Evolutionary conservation across 805 yeast genomes (phyloP), one percentile per base, ranked within the genome.

Genomic region (Saccharomyces kudriavzevii): DNA sequence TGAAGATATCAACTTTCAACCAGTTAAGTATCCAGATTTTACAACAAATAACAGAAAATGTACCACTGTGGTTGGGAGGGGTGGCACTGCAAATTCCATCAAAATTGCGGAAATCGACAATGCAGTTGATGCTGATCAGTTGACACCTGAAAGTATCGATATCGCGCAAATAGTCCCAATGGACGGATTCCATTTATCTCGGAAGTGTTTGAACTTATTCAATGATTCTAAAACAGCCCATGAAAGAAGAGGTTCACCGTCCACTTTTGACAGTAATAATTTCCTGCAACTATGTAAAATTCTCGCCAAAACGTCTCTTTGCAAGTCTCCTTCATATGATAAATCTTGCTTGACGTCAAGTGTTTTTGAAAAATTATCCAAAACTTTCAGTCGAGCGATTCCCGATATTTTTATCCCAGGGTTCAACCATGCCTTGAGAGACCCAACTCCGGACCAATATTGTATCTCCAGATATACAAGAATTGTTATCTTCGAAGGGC

Each of bases 131-230:
- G 20, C 26, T 4, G 49, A 48, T 9, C 47, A 49, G 1, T 67
- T 72, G 13, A 52, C 54, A 3, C 43, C 8, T 13, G 11, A 29
- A 9, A n/a, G 17, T 17, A 22, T 51, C 14, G 26, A 55, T 25
- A 60, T 66, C 58, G 82, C 83, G 1, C 74, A 75, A 56, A 73
- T 75, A 20, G 63, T 85, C 1, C 84, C 87, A 9, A 84, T 85
- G 90, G 92, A 86, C 66, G 92, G 94, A 4, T 86, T 82, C 61
- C 94, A 86, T 63, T 69, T 81, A n/a, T 78, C 87, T 0, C 65
- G 84, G 30, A 55, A 61, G 0, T 72, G 74, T 10, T 68, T 86
- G 10, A 69, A 68, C n/a, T 58, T 68, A 45, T 77, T 87, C 63
- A 69, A 73, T 9, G 80, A 89, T 58, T 76, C 88, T 0, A 73